Evolutionary conservation across 768 basidiomycete genomes (phyloP), one percentile per base, ranked within the genome.

Genomic region (Erythrobasidium yunnanense): DNA sequence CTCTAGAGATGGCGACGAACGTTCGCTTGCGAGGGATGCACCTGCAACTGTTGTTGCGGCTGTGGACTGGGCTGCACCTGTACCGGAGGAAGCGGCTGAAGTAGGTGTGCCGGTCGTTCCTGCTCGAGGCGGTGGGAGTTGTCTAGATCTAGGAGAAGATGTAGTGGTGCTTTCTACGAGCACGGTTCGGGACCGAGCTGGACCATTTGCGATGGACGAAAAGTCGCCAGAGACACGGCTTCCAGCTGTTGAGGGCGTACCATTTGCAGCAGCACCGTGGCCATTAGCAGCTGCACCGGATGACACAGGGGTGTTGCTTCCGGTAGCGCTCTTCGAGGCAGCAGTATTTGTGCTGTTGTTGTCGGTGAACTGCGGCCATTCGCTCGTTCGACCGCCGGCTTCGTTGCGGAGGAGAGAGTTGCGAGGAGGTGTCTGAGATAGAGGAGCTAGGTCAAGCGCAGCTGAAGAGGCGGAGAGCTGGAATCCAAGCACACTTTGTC

Each of bases 341-440:
- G 56, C 38, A 29, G 52, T 53, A 27, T 56, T 55, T n/a, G 42
- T 50, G 22, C 33, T 49, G 25, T 80, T 74, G 51, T 81, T 80
- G 27, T 82, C 82, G 50, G 83, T 79, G 77, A 90, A 95, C 75
- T 90, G 89, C 32, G 91, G 88, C 92, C 92, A 96, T 75, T 95
- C 91, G 0, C 45, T 49, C 30, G 60, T 63, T 13, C 49, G 60
- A 73, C 51, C 74, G 62, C 15, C 71, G 68, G 45, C 53, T 55
- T 49, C 34, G 45, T 15, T 68, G 25, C 32, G 46, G 27, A 47
- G 30, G 45, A 55, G 49, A 25, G 63, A 68, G 55, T 57, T 74
- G 42, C 73, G 70, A 25, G 86, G 84, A 15, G 87, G 85, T 4
- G 86, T 86, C 74, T 88, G 89, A 2, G 88, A 85, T 33, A 88